Evolutionary conservation across 2,329 filamentous ascomycete species (phyloP), one percentile per base, ranked within the genome.

Genomic region (Myriangium duriaei): DNA sequence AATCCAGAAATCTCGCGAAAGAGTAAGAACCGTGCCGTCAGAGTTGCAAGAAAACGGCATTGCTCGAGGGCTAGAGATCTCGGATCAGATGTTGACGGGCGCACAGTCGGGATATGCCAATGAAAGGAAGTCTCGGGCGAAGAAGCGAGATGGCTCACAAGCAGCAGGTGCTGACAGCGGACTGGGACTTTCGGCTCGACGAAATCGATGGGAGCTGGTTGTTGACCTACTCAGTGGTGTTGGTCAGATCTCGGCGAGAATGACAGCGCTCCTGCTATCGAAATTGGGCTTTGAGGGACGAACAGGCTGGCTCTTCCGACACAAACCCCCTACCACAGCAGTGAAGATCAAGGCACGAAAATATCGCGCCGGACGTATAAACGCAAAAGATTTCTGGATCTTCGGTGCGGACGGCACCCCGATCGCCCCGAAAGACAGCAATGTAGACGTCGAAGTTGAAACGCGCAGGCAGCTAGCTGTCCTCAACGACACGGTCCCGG

Each of bases 401-500:
- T 45, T 51, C 26, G 53, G 62, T 6, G 63, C 67, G 26, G 64
- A 73, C 30, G 72, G 70, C 4, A 63, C 67, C 42, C 58, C 74
- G 18, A 61, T 64, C 15, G 60, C 79, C 16, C 72, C 78, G 2
- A 67, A 65, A 13, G 67, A 73, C 44, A 70, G 79, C 21, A 67
- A 76, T 24, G 73, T 85, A 17, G 87, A 96, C 50, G 76, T 95
- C 2, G 88, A 95, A 58, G 68, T 65, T 1, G 83, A 91, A 54
- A 76, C 87, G 48, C 74, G 83, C 47, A 72, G 72, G 38, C 68
- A 75, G 34, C 62, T 81, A 18, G 64, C 56, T 32, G 59, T 55
- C 39, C 18, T 36, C 24, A 10, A 32, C 7, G 56, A 52, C 51
- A 47, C 55, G 28, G 63, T 60, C 56, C 63, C 76, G 29, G 81